These are phyloP conservation scores for Lenzites betulinus DNA, from an alignment of 768 basidiomycete genomes.

Conservation along the genomic window DNA sequence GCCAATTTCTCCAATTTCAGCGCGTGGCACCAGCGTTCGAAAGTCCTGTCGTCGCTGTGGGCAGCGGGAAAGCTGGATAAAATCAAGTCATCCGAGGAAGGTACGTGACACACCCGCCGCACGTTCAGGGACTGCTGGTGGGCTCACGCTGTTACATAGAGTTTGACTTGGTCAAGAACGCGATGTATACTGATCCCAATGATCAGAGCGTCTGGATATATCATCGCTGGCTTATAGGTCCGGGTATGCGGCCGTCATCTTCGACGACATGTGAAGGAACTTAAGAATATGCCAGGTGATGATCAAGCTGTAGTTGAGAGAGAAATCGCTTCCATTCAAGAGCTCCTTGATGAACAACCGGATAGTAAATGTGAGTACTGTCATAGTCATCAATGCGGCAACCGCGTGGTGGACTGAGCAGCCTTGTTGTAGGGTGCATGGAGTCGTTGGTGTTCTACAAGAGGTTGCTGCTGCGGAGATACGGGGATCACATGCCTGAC, in stretches of 20 bases:
- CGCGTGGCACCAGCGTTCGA: slow-evolving; percentile 98
- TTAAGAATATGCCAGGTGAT: slow-evolving; percentile 46
- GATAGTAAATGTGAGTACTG: slow-evolving; percentile 87
- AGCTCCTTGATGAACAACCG: slow-evolving; percentile 84
- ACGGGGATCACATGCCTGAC: slow-evolving; percentile 38
- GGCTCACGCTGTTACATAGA: slow-evolving; percentile 51
- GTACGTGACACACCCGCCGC: slow-evolving; percentile 38
- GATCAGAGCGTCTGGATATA: slow-evolving; percentile 99
- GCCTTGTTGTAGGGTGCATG: slow-evolving; percentile 75
- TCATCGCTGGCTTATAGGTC: slow-evolving; percentile 93
- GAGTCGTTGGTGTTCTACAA: slow-evolving; percentile 89
- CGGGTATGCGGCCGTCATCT: slow-evolving; percentile 47
- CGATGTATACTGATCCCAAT: slow-evolving; percentile 93
- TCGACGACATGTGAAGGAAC: not conserved
- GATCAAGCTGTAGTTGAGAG: slow-evolving; percentile 58
- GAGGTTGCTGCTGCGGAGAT: slow-evolving; percentile 58
- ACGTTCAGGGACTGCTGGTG: not conserved
- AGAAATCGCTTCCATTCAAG: slow-evolving; percentile 80
- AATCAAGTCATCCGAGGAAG: slow-evolving; percentile 63
- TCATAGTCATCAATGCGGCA: too few relatives aligned
- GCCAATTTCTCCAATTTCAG: slow-evolving; percentile 97
- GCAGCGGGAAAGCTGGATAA: slow-evolving; percentile 53
- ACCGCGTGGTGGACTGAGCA: not conserved
- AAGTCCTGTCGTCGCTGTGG: slow-evolving; percentile 72
- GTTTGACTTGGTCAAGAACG: slow-evolving; percentile 89